These are phyloP conservation scores for Lactarius evosmus DNA, from an alignment of 768 basidiomycete genomes.

Conservation along the genomic window DNA sequence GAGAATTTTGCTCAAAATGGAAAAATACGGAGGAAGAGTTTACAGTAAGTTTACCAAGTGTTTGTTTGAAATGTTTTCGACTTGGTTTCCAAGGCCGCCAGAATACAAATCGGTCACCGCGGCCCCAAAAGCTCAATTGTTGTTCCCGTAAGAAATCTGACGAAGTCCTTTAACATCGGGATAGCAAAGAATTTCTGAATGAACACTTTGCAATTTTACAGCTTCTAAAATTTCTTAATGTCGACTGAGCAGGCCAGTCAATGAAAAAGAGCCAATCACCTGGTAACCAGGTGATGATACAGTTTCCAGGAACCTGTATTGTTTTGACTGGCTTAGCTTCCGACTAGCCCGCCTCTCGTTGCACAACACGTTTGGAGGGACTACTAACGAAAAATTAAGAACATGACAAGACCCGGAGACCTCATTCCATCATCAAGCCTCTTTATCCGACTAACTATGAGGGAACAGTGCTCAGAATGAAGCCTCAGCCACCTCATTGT, in stretches of 20 bases:
- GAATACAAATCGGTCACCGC: not conserved
- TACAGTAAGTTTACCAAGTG: too few relatives aligned
- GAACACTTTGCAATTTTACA: too few relatives aligned
- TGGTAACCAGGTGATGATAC: not conserved
- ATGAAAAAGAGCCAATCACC: not conserved
- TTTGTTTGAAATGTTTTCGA: not conserved
- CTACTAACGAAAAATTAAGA: not conserved
- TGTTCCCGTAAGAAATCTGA: not conserved
- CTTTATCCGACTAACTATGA: not conserved
- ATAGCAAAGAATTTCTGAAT: not conserved
- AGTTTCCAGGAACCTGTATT: not conserved
- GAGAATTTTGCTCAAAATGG: too few relatives aligned
- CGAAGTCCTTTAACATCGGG: not conserved
- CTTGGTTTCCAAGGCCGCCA: not conserved
- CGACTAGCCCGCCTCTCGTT: not conserved
- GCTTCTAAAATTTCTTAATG: not conserved
- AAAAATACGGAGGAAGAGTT: too few relatives aligned
- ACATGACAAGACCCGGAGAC: not conserved
- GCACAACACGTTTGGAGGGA: not conserved
- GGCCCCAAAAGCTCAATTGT: not conserved
- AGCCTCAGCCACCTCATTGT: not conserved
- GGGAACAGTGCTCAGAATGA: not conserved
- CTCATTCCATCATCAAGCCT: not conserved
- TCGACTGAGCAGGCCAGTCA: not conserved
- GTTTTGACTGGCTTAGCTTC: not conserved